Conservation (phyloP, 768 basidiomycete species). For the Tricholomella constricta region DNA sequence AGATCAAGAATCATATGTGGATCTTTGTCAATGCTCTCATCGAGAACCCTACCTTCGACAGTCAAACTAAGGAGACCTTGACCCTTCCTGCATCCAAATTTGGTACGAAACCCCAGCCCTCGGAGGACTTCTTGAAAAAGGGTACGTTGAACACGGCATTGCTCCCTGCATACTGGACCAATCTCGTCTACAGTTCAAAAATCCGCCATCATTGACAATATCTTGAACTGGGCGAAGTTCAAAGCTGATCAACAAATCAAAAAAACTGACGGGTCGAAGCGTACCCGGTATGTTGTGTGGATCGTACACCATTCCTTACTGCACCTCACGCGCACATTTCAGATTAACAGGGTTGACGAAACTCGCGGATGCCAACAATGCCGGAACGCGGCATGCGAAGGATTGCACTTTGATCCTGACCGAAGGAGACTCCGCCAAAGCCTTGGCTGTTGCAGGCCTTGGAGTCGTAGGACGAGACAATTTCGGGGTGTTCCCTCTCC, state of each 20-base stretch:
- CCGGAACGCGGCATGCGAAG: conserved; percentile 78
- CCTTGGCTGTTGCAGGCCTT: conserved; percentile 92
- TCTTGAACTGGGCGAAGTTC: conserved; percentile 95
- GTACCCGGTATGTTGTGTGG: conserved; percentile 63
- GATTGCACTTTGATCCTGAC: conserved; percentile 95
- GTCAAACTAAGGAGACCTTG: conserved; percentile 96
- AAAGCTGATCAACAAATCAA: conserved; percentile 96
- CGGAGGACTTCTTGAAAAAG: conserved; percentile 97
- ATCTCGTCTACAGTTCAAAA: conserved; percentile 63
- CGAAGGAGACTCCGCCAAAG: conserved; percentile 99
- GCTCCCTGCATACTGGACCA: background rate
- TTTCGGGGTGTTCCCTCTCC: conserved; percentile 96
- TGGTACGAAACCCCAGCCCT: conserved; percentile 79
- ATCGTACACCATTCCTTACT: background rate
- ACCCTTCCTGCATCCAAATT: conserved; percentile 89
- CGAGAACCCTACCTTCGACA: conserved; percentile 98
- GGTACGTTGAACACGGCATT: conserved; percentile 45
- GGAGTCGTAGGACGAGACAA: conserved; percentile 94
- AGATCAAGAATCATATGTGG: conserved; percentile 99
- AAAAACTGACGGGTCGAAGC: conserved; percentile 92
- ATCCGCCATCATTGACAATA: conserved; percentile 86
- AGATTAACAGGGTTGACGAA: conserved; percentile 92
- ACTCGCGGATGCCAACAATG: conserved; percentile 96
- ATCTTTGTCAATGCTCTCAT: conserved; percentile 95
- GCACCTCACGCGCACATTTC: background rate